Evolutionary conservation across 139 green algal genomes (phyloP).

Genomic region (Microglena sp.): DNA sequence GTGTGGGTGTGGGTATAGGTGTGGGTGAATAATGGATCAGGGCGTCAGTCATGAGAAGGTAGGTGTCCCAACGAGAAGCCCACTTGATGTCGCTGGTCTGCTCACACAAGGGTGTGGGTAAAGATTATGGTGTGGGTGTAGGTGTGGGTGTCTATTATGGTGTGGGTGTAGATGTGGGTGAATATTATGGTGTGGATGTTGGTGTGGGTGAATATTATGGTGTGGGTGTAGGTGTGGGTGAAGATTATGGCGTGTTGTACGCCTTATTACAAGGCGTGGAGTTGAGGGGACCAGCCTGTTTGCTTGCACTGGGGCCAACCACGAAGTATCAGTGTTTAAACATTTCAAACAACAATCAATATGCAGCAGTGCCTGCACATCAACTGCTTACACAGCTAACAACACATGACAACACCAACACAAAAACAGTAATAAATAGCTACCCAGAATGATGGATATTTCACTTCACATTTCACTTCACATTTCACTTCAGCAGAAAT

Average conservation of each 20-base stretch:
- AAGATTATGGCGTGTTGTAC: not conserved
- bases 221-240: not conserved
- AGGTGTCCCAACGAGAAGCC: conserved; percentile 97
- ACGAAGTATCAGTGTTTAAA: no score
- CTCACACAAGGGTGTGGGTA: not conserved
- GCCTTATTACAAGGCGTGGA: not conserved
- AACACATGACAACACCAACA: no score
- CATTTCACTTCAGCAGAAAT: no score
- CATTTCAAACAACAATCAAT: not conserved
- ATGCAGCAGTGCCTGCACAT: not conserved
- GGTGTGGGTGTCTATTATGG: not conserved
- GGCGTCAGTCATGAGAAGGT: conserved; percentile 90
- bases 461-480: no score
- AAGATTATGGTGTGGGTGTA: no score
- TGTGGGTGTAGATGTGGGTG: not conserved
- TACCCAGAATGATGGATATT: no score
- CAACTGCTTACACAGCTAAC: not conserved
- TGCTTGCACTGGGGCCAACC: not conserved
- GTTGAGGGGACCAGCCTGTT: not conserved
- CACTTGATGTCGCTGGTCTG: conserved; percentile 78
- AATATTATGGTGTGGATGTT: not conserved
- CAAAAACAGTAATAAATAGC: no score
- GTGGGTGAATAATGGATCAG: not conserved
- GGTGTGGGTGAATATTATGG: not conserved
- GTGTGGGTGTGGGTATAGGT: not conserved